These are phyloP conservation scores for Penicillium sp. DNA, from an alignment of 2,329 filamentous ascomycete genomes.

Conservation along the genomic window DNA sequence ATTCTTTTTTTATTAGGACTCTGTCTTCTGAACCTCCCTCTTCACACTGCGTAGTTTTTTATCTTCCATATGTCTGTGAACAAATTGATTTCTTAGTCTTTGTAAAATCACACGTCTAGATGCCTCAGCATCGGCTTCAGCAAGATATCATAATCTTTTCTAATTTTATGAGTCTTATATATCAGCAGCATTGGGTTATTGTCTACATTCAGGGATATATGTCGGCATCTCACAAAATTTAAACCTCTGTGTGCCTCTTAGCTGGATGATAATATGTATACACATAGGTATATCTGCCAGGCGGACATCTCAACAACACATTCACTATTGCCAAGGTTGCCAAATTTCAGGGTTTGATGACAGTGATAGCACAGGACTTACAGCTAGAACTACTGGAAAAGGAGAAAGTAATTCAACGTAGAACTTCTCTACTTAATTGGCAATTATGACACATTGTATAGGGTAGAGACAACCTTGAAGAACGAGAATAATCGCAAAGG, in stretches of 20 bases:
- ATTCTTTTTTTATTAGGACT: too few species aligned
- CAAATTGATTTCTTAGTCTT: too few species aligned
- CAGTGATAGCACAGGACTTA: background rate
- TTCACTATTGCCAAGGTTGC: background rate
- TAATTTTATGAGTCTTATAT: too few species aligned
- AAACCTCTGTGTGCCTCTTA: background rate
- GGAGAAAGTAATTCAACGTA: constrained; percentile 6
- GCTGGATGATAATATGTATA: background rate
- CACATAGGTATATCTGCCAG: background rate
- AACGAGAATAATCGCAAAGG: background rate
- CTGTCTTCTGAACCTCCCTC: too few species aligned
- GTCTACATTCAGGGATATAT: too few species aligned
- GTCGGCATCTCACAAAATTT: too few species aligned
- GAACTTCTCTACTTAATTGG: constrained; percentile 21
- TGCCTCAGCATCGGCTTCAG: too few species aligned
- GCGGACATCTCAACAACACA: background rate
- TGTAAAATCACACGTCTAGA: too few species aligned
- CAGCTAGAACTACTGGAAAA: background rate
- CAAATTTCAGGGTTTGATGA: background rate
- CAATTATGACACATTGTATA: constrained; percentile 32
- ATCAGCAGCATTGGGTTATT: too few species aligned
- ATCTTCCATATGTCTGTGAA: too few species aligned
- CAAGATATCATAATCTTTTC: too few species aligned
- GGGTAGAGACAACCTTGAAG: constrained; percentile 12
- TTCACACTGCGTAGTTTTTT: too few species aligned